Percentiles rank a stretch among this genome's conserved stretches.
These are phyloP conservation scores for Pistacia integerrima DNA, from an alignment of 345 rosid genomes.

Conservation along the genomic window DNA sequence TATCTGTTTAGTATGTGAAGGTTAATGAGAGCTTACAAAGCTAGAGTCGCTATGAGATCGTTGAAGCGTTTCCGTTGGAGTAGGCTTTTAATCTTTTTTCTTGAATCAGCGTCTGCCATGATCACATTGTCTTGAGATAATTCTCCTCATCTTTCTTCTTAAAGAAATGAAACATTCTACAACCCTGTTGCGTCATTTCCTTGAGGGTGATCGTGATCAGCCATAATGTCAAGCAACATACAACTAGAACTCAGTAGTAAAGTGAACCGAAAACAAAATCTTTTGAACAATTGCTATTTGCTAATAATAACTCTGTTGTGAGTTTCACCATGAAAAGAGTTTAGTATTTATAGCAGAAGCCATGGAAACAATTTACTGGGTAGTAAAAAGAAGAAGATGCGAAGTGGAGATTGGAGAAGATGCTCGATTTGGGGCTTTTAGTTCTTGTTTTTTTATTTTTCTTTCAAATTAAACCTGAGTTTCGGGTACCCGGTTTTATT, in stretches of 20 bases:
- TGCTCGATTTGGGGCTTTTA: too few species aligned
- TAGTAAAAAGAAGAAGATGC: too few species aligned
- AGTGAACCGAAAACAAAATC: not conserved
- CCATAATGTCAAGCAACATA: constrained; percentile 22
- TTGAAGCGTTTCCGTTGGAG: constrained; percentile 34
- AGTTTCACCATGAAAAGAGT: not conserved
- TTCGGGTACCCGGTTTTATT: too few species aligned
- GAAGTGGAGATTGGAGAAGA: too few species aligned
- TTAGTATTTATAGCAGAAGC: constrained; percentile 15
- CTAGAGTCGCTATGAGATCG: constrained; percentile 33
- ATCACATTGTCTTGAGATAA: constrained; percentile 6
- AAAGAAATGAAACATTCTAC: constrained; percentile 47
- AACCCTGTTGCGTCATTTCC: constrained; percentile 28
- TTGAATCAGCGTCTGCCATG: constrained; percentile 2
- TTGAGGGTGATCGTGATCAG: constrained; percentile 33
- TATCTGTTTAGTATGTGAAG: too few species aligned
- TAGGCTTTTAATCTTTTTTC: constrained; percentile 30
- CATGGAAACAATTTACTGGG: not conserved
- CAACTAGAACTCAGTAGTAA: not conserved
- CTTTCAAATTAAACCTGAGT: too few species aligned
- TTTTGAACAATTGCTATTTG: not conserved
- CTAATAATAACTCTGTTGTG: not conserved
- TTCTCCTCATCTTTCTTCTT: constrained; percentile 44
- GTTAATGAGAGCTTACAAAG: constrained; percentile 34
- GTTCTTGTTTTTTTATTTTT: too few species aligned